Conservation (phyloP, 176 grass and related monocot species). For the Carex pumila region DNA sequence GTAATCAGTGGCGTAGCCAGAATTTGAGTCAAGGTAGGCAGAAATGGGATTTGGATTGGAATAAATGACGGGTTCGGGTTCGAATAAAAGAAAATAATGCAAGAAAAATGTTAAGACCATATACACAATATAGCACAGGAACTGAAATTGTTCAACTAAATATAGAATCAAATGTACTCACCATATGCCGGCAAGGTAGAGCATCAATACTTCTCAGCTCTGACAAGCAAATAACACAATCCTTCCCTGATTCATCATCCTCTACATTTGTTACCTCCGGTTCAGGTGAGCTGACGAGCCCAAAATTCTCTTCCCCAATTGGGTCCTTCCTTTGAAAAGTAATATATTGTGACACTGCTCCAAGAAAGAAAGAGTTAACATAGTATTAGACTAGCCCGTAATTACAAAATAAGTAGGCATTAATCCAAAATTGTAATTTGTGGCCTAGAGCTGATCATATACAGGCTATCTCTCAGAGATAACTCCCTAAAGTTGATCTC, state of each 20-base stretch:
- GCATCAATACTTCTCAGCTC: conserved; percentile 79
- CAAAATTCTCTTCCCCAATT: conserved; percentile 71
- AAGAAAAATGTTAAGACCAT: too few relatives aligned
- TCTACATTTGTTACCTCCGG: conserved; percentile 32
- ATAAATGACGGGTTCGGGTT: too few relatives aligned
- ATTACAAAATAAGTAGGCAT: neutral
- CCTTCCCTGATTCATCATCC: conserved; percentile 58
- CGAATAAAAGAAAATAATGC: too few relatives aligned
- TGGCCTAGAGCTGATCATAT: neutral
- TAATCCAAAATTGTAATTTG: neutral
- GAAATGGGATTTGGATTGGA: too few relatives aligned
- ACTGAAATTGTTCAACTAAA: neutral
- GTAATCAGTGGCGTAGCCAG: too few relatives aligned
- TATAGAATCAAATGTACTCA: conserved; percentile 26
- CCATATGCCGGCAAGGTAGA: conserved; percentile 92
- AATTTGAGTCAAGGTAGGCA: too few relatives aligned
- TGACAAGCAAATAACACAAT: conserved; percentile 95
- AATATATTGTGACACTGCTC: conserved; percentile 65
- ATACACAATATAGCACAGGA: neutral
- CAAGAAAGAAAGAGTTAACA: conserved; percentile 16
- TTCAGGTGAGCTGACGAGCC: conserved; percentile 45
- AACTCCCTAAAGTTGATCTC: neutral
- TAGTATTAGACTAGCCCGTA: neutral
- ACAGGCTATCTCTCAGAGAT: neutral
- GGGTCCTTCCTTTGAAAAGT: conserved; percentile 82